These are phyloP conservation scores for Rutidosis leptorrhynchoides DNA, from an alignment of 129 eudicot species.

Conservation along the genomic window DNA sequence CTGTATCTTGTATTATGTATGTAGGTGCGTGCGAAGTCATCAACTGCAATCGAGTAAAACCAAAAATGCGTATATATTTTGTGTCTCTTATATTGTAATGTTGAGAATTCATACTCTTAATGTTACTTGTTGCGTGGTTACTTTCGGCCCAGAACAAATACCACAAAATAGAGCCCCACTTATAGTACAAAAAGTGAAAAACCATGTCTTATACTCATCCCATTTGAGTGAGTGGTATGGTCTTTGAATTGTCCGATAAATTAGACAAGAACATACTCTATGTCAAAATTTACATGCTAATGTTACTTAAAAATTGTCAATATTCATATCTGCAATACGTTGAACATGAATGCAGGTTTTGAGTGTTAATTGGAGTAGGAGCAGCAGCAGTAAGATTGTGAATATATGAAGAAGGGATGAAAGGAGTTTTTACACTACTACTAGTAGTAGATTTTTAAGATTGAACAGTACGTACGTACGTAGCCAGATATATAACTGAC, in stretches of 20 bases:
- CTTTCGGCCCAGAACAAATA: slow-evolving; percentile 1
- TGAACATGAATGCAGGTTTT: slow-evolving; percentile 26
- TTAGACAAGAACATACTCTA: not conserved
- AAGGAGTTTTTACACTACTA: slow-evolving; percentile 25
- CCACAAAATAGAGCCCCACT: slow-evolving; percentile 9
- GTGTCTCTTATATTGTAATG: slow-evolving; percentile 7
- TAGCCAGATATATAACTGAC: slow-evolving; percentile 27
- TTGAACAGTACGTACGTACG: too few relatives aligned
- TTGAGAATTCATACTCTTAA: not conserved
- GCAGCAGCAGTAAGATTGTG: slow-evolving; percentile 31
- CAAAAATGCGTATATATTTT: not conserved
- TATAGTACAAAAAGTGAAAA: not conserved
- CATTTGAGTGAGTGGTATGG: not conserved
- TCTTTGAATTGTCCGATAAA: not conserved
- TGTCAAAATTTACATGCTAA: not conserved
- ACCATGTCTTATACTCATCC: not conserved
- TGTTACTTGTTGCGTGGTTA: not conserved
- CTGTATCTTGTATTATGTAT: too few relatives aligned
- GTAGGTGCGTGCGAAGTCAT: not conserved
- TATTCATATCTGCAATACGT: not conserved
- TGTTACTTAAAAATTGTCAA: not conserved
- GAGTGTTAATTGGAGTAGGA: slow-evolving; percentile 29
- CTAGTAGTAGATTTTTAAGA: slow-evolving; percentile 31
- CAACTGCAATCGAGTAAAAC: not conserved
- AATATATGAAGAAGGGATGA: slow-evolving; percentile 36